These are phyloP conservation scores for Auriscalpium orientale DNA, from an alignment of 768 basidiomycete species.

Conservation along the genomic window DNA sequence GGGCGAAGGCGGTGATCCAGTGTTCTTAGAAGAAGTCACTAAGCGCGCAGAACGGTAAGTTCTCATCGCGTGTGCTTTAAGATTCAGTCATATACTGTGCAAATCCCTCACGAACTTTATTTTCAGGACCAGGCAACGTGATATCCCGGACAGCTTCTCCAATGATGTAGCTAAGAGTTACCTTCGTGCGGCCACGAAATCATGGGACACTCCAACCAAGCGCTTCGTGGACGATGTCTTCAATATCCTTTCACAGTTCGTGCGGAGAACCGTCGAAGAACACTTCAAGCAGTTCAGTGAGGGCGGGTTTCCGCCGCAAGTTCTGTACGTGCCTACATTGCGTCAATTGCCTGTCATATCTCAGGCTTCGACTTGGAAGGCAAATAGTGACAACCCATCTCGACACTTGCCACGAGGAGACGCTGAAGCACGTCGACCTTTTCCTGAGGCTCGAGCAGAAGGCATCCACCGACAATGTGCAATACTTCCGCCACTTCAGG, in stretches of 20 bases:
- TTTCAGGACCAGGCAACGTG: slow-evolving; percentile 3
- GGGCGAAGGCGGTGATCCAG: background rate
- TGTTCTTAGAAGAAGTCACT: slow-evolving; percentile 5
- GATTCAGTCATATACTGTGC: background rate
- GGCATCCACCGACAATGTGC: slow-evolving; percentile 6
- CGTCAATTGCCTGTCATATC: background rate
- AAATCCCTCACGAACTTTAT: background rate
- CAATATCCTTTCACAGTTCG: background rate
- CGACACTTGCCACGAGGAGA: background rate
- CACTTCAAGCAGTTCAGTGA: background rate
- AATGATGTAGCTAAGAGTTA: slow-evolving; percentile 6
- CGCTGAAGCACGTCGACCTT: background rate
- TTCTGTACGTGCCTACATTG: background rate
- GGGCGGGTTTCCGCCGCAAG: background rate
- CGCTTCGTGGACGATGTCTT: background rate
- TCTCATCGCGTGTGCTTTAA: background rate
- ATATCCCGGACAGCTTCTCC: slow-evolving; percentile 5
- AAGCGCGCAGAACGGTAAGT: background rate
- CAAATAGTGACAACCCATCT: background rate
- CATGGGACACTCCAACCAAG: slow-evolving; percentile 2
- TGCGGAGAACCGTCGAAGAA: background rate
- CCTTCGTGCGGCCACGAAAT: background rate
- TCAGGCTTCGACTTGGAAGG: background rate
- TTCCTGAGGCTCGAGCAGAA: slow-evolving; percentile 7
- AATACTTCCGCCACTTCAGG: slow-evolving; percentile 6